These are phyloP conservation scores for Colletotrichum musicola DNA, from an alignment of 2,329 filamentous ascomycete genomes.

Conservation along the genomic window DNA sequence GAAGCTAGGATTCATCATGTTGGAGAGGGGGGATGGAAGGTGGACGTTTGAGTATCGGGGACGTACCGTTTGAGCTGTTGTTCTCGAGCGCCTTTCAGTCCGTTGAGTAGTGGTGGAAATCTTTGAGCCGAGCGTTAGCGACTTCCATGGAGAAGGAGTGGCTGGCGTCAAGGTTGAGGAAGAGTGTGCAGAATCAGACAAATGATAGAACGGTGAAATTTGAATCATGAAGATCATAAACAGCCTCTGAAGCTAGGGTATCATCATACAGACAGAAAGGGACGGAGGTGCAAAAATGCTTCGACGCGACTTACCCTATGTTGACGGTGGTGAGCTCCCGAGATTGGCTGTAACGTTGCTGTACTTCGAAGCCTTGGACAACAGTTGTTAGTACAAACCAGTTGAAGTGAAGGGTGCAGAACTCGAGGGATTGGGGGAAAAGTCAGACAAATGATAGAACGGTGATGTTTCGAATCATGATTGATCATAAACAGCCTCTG, in stretches of 20 bases:
- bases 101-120: neutral
- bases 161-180: neutral
- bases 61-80: conserved; percentile 2
- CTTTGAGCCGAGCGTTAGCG: neutral
- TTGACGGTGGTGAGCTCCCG: neutral
- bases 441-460: conserved; percentile 44
- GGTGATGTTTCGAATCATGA: conserved; percentile 54
- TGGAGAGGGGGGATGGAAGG: neutral
- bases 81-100: neutral
- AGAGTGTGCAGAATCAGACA: conserved; percentile 27
- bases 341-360: neutral
- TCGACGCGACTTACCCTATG: neutral
- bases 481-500: conserved; percentile 63
- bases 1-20: conserved; percentile 55
- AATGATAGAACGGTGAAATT: conserved; percentile 50
- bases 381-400: neutral
- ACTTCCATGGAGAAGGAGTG: neutral
- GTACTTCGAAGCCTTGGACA: neutral
- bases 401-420: neutral
- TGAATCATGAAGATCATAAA: conserved; percentile 60
- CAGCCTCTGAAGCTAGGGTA: conserved; percentile 57
- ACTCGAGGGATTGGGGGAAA: neutral
- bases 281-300: neutral
- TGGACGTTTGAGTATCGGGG: neutral
- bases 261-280: conserved; percentile 51